A percentile compares a stretch with the other conserved stretches of the same genome.
phyloP scores from a whole-genome alignment of 2,329 filamentous ascomycete genomes.

The Calonectria ilicicola region DNA sequence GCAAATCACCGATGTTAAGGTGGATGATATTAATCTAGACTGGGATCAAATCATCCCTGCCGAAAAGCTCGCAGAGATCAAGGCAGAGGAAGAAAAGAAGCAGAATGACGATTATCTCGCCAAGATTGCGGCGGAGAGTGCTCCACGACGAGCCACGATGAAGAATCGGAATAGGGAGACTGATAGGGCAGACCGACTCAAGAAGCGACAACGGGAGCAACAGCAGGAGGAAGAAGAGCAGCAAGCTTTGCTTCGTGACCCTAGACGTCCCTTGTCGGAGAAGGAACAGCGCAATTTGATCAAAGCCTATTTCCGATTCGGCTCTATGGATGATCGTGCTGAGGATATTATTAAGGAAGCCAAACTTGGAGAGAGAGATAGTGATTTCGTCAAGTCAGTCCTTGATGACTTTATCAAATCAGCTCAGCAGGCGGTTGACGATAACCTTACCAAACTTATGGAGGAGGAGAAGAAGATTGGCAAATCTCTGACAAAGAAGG shows the following conservation, averaged over 20 bases:
- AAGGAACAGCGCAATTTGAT: slow-evolving; percentile 95
- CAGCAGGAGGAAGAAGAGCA: slow-evolving; percentile 77
- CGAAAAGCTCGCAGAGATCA: slow-evolving; percentile 89
- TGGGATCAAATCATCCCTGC: slow-evolving; percentile 99
- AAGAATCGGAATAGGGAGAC: slow-evolving; percentile 69
- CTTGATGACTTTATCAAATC: slow-evolving; percentile 78
- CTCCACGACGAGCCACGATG: slow-evolving; percentile 79
- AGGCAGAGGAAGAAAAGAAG: slow-evolving; percentile 87
- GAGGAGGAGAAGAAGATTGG: slow-evolving; percentile 85
- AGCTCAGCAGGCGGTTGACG: slow-evolving; percentile 70
- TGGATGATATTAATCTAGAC: slow-evolving; percentile 82
- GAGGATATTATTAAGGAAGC: slow-evolving; percentile 91
- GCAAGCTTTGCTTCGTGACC: slow-evolving; percentile 80
- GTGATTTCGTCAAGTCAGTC: slow-evolving; percentile 80
- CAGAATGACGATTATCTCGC: slow-evolving; percentile 86
- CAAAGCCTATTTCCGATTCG: slow-evolving; percentile 89
- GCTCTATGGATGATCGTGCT: slow-evolving; percentile 87
- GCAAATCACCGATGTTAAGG: slow-evolving; percentile 97
- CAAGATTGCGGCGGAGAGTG: slow-evolving; percentile 85
- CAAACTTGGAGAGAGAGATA: slow-evolving; percentile 84
- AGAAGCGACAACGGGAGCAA: slow-evolving; percentile 75
- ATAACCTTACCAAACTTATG: slow-evolving; percentile 78
- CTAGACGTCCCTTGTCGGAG: slow-evolving; percentile 88
- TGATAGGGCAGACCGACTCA: slow-evolving; percentile 74
- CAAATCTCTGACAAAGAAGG: slow-evolving; percentile 92